These are phyloP conservation scores for Garcia nutans DNA, from an alignment of 345 rosid species.

Conservation along the genomic window DNA sequence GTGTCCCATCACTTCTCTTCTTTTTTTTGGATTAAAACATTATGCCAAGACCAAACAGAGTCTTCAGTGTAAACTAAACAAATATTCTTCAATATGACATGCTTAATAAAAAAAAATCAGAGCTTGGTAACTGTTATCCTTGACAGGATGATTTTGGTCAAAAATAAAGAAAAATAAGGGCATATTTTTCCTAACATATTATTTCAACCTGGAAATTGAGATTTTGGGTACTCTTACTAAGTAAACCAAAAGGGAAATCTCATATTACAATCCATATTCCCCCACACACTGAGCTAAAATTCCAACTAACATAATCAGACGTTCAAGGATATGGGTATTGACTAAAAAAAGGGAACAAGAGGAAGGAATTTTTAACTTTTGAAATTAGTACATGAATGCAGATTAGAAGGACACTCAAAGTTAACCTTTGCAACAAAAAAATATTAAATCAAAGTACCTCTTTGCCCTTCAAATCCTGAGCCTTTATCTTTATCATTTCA, in stretches of 20 bases:
- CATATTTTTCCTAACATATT: neutral
- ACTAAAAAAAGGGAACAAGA: neutral
- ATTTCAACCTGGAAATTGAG: neutral
- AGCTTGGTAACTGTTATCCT: neutral
- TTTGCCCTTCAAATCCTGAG: slow-evolving; percentile 96
- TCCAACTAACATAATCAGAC: neutral
- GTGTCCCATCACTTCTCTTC: too few relatives aligned
- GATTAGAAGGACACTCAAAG: neutral
- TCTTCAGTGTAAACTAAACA: too few relatives aligned
- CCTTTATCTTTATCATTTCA: slow-evolving; percentile 95
- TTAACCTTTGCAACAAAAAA: neutral
- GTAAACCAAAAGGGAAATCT: neutral
- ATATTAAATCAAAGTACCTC: slow-evolving; percentile 53
- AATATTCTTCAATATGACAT: too few relatives aligned
- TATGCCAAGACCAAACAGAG: too few relatives aligned
- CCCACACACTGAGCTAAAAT: neutral
- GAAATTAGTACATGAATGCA: neutral
- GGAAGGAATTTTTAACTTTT: neutral
- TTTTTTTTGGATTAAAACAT: too few relatives aligned
- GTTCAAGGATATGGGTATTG: neutral
- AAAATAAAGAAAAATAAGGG: neutral
- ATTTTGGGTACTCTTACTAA: neutral
- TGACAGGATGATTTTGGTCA: neutral
- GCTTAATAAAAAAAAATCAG: too few relatives aligned
- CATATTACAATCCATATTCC: neutral